Evolutionary conservation across 1,284 basidiomycete species (phyloP).

Genomic region (Boletus albobrunnescens): DNA sequence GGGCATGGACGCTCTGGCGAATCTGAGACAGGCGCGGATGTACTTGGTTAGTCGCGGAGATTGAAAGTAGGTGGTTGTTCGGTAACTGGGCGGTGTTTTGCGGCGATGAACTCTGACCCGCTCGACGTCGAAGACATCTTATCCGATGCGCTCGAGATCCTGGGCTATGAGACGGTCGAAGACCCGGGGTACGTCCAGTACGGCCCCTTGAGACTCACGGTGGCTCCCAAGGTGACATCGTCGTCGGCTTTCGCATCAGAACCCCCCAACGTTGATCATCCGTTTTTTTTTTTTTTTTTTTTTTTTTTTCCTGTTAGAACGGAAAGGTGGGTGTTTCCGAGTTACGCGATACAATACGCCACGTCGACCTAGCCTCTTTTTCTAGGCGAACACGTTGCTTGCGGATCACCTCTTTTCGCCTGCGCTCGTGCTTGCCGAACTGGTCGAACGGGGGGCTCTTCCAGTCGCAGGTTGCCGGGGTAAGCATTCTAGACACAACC

Average conservation of each 20-base stretch:
- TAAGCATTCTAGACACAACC: conserved; percentile 8
- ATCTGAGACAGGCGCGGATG: no score
- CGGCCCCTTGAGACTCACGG: conserved; percentile 45
- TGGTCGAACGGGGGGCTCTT: conserved; percentile 54
- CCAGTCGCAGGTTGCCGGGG: conserved; percentile 17
- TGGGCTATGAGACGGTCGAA: conserved; percentile 39
- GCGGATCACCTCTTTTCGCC: conserved; percentile 73
- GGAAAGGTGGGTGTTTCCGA: conserved; percentile 45
- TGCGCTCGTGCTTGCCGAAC: conserved; percentile 59
- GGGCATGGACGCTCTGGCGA: not conserved
- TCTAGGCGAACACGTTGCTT: conserved; percentile 62
- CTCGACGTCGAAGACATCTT: conserved; percentile 43
- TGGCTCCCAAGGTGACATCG: conserved; percentile 49
- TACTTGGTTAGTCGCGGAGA: conserved; percentile 21
- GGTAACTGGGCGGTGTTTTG: no score
- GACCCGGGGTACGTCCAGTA: conserved; percentile 43
- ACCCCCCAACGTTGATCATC: conserved; percentile 9
- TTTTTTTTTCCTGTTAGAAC: conserved; percentile 44
- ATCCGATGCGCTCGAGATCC: conserved; percentile 44
- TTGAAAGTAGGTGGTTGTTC: conserved; percentile 13
- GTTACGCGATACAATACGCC: conserved; percentile 3
- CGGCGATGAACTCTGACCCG: conserved; percentile 6
- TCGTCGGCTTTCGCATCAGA: not conserved
- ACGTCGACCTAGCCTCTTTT: conserved; percentile 7
- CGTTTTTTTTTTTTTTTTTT: not conserved